Conservation (phyloP, 129 eudicot species). For the Lactuca sativa region DNA sequence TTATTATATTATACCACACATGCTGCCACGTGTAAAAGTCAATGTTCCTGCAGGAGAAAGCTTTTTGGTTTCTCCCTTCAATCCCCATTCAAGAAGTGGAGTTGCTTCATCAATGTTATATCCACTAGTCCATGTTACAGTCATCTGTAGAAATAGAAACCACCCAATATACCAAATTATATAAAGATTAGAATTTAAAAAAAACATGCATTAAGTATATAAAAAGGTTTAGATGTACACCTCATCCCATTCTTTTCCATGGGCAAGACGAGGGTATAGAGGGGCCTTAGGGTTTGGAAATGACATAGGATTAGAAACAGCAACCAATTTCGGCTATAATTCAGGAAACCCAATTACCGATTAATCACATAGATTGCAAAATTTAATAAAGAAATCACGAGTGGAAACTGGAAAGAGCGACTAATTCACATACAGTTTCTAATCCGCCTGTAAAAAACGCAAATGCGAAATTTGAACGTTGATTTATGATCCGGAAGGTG, state of each 20-base stretch:
- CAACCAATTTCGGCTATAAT: slow-evolving; percentile 61
- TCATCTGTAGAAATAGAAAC: slow-evolving; percentile 48
- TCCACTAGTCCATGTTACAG: slow-evolving; percentile 96
- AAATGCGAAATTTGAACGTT: too few species aligned
- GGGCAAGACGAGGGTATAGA: slow-evolving; percentile 69
- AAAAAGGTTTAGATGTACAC: slow-evolving; percentile 6
- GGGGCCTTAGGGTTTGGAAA: slow-evolving; percentile 69
- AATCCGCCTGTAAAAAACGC: too few species aligned
- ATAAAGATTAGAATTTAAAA: too few species aligned
- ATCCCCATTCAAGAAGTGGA: slow-evolving; percentile 78
- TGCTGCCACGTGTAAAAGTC: slow-evolving; percentile 52
- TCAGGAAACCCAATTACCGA: not conserved
- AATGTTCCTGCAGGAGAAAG: slow-evolving; percentile 87
- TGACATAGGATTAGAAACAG: slow-evolving; percentile 47
- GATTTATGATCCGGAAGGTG: too few species aligned
- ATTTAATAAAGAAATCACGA: too few species aligned
- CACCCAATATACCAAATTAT: too few species aligned
- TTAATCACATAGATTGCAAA: too few species aligned
- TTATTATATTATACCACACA: slow-evolving; percentile 60
- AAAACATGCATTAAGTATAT: too few species aligned
- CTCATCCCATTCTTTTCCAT: slow-evolving; percentile 64
- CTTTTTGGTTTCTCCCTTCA: slow-evolving; percentile 26
- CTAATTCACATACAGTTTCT: not conserved
- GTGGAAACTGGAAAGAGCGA: not conserved
- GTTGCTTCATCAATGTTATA: slow-evolving; percentile 79